Evolutionary conservation across 352 stramenopile genomes (phyloP), one percentile per base, ranked within the genome.

Genomic region (Pythium vanterpoolii): DNA sequence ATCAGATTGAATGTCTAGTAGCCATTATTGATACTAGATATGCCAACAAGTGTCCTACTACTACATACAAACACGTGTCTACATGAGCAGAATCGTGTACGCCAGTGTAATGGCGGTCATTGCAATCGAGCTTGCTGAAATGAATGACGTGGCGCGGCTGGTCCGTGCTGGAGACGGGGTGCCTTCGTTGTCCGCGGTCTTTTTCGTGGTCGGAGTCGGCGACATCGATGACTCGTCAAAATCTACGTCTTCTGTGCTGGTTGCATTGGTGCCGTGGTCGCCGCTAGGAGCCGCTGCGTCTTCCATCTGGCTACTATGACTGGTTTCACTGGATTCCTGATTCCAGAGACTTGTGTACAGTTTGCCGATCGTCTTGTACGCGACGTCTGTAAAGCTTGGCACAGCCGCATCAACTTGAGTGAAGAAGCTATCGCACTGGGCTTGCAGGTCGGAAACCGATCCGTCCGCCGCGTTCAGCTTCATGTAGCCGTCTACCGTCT

Each of bases 371-470:
- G 3, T 7, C 2, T 40, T 30, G 56, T 56, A 56, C 36, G 39
- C 38, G 6, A 33, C 6, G 13, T 40, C 34, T 33, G 19, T 9
- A 10, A 56, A 62, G 3, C 46, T 45, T 1, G 45, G 33, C 16
- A 13, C 9, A 3, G 28, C 13, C 2, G 18, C 31, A 14, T 55
- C 46, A 1, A 45, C 56, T n/a, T 28, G 13, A 4, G 14, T 34
- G 28, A 62, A 50, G 38, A 62, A 62, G 3, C 5, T 18, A 23
- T 62, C 56, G 11, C 4, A 31, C 30, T 62, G 9, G 16, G 24
- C 23, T 18, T 62, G 56, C 16, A 62, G 27, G 1, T 62, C 56
- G 8, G 16, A 4, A 11, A 2, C 10, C 4, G 33, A 23, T 11
- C 26, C 56, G 11, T 44, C 50, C 0, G 13, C 5, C 5, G 50